A percentile compares a stretch with the other conserved stretches of the same genome.
These are phyloP conservation scores for Lactarius sp. DNA, from an alignment of 768 basidiomycete species.

Conservation along the genomic window DNA sequence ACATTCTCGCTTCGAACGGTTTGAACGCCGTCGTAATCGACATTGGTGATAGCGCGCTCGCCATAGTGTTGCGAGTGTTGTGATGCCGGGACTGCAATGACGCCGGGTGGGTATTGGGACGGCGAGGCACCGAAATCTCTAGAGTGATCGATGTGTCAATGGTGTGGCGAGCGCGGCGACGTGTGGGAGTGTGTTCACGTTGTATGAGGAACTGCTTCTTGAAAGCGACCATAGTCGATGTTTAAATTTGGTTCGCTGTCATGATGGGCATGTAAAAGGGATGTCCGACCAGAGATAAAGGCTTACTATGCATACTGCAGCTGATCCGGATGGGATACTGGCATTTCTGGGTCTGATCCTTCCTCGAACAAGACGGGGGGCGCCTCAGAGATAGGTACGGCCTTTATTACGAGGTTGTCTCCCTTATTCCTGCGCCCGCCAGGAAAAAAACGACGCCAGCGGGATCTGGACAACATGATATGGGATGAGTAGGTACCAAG, in stretches of 20 bases:
- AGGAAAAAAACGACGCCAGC: slow-evolving; percentile 21
- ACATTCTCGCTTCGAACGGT: slow-evolving; percentile 10
- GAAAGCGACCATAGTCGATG: slow-evolving; percentile 24
- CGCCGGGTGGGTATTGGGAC: not conserved
- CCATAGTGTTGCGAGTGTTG: slow-evolving; percentile 20
- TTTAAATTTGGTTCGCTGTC: slow-evolving; percentile 19
- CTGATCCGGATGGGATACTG: not conserved
- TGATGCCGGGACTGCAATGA: slow-evolving; percentile 11
- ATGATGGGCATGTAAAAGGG: not conserved
- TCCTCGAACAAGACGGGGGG: slow-evolving; percentile 4
- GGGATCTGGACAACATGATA: slow-evolving; percentile 11
- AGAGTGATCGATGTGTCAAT: not conserved
- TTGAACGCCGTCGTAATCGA: slow-evolving; percentile 19
- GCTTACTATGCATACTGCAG: slow-evolving; percentile 1
- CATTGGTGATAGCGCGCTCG: slow-evolving; percentile 19
- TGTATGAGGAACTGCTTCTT: slow-evolving; percentile 15
- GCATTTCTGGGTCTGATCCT: slow-evolving; percentile 8
- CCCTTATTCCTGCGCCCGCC: slow-evolving; percentile 13
- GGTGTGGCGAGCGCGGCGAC: not conserved
- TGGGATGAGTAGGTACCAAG: not conserved
- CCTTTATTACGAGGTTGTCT: slow-evolving; percentile 15
- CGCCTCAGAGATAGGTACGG: slow-evolving; percentile 16
- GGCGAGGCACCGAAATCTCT: slow-evolving; percentile 7
- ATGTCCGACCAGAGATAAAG: not conserved
- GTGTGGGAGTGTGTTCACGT: slow-evolving; percentile 1